phyloP scores from a whole-genome alignment of 83 land plant genomes.

The Diphasiastrum complanatum region DNA sequence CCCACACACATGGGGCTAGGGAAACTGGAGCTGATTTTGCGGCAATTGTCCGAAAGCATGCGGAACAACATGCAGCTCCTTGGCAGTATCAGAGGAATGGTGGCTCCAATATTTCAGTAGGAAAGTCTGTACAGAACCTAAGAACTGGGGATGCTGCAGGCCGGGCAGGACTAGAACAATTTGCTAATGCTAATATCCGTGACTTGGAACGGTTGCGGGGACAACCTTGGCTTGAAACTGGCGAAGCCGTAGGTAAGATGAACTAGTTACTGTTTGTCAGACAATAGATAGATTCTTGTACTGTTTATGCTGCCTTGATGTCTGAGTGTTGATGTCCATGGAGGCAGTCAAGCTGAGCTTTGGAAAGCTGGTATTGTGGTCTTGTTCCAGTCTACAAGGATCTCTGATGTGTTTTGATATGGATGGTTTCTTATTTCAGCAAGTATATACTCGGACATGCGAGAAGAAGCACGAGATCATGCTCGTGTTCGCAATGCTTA shows the following conservation, averaged over 20 bases:
- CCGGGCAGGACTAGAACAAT: slow-evolving; percentile 32
- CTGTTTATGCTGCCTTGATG: too few species aligned
- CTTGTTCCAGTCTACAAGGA: too few species aligned
- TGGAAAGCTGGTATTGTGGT: neutral
- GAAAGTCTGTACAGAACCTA: slow-evolving; percentile 9
- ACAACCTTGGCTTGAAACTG: slow-evolving; percentile 82
- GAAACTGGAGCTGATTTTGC: slow-evolving; percentile 54
- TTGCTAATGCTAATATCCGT: slow-evolving; percentile 28
- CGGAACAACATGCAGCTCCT: slow-evolving; percentile 44
- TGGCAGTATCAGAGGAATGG: slow-evolving; percentile 56
- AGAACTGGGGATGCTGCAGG: slow-evolving; percentile 31
- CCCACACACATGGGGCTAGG: slow-evolving; percentile 33
- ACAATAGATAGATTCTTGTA: too few species aligned
- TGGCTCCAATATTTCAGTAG: slow-evolving; percentile 29
- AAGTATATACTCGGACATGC: slow-evolving; percentile 57
- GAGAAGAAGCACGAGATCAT: slow-evolving; percentile 86
- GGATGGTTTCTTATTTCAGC: slow-evolving; percentile 34
- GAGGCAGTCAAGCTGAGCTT: too few species aligned
- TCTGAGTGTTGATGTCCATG: too few species aligned
- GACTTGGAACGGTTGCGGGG: slow-evolving; percentile 32
- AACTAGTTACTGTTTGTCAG: slow-evolving; percentile 1
- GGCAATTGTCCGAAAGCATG: slow-evolving; percentile 52
- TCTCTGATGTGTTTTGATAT: slow-evolving; percentile 34
- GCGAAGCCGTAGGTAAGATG: slow-evolving; percentile 77
- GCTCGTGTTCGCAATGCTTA: slow-evolving; percentile 69